A percentile compares a stretch with the other conserved stretches of the same genome.
These are phyloP conservation scores for Asterella californica DNA, from an alignment of 225 moss, liverwort and hornwort species.

Conservation along the genomic window DNA sequence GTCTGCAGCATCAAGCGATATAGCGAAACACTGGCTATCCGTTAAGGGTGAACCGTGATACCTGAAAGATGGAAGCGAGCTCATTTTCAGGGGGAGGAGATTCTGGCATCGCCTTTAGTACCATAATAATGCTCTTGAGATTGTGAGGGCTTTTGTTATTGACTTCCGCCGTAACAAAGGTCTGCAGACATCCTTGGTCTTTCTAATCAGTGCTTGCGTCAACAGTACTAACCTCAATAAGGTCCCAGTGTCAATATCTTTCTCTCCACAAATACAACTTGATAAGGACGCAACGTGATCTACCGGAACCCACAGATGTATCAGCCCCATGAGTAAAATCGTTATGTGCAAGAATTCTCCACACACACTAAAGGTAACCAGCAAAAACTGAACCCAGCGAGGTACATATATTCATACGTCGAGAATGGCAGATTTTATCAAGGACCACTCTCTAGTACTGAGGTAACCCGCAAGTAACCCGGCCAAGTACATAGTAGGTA, in stretches of 20 bases:
- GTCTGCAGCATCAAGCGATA: background rate
- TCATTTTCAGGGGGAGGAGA: conserved; percentile 90
- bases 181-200: conserved; percentile 39
- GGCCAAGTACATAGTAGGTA: too few species aligned
- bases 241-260: background rate
- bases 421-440: too few species aligned
- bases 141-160: conserved; percentile 88
- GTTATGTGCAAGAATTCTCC: too few species aligned
- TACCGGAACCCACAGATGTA: too few species aligned
- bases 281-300: too few species aligned
- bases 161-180: conserved; percentile 89
- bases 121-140: conserved; percentile 80
- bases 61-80: conserved; percentile 93
- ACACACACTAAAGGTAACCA: too few species aligned
- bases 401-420: too few species aligned
- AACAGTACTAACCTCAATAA: background rate
- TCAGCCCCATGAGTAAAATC: too few species aligned
- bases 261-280: background rate
- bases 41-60: conserved; percentile 16
- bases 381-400: too few species aligned
- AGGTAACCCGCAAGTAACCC: too few species aligned
- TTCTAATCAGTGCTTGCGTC: background rate
- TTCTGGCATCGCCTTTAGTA: conserved; percentile 94
- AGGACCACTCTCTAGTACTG: too few species aligned
- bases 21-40: background rate